A percentile compares a stretch with the other conserved stretches of the same genome.
Evolutionary conservation across 306 rosid species (phyloP).

Genomic region (Cicer pinnatifidum): DNA sequence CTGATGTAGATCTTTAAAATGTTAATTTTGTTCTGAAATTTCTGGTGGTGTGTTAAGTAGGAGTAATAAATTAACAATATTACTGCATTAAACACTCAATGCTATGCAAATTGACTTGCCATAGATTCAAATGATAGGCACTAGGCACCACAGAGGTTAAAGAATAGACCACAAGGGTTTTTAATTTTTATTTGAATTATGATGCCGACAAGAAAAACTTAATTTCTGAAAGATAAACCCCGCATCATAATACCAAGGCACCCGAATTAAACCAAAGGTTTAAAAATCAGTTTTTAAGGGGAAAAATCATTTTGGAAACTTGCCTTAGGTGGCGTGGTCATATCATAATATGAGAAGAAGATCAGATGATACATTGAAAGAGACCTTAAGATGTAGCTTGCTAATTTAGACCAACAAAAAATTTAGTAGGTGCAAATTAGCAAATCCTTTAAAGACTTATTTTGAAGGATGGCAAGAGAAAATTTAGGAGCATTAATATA

Average conservation of each 20-base stretch:
- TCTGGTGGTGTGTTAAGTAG: slow-evolving; percentile 24
- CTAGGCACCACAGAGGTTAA: slow-evolving; percentile 11
- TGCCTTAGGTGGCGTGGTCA: slow-evolving; percentile 1
- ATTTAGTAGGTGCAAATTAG: too few relatives aligned
- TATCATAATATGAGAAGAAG: slow-evolving; percentile 13
- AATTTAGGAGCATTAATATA: slow-evolving; percentile 11
- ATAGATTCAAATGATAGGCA: neutral
- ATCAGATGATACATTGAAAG: slow-evolving; percentile 12
- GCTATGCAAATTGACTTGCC: slow-evolving; percentile 30
- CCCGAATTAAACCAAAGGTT: slow-evolving; percentile 14
- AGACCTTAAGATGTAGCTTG: neutral
- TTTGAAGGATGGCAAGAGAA: neutral
- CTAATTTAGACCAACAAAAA: too few relatives aligned
- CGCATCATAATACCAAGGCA: slow-evolving; percentile 6
- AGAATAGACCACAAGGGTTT: slow-evolving; percentile 4
- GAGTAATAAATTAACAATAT: neutral
- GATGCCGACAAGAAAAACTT: neutral
- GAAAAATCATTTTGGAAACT: slow-evolving; percentile 6
- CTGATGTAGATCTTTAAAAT: slow-evolving; percentile 2
- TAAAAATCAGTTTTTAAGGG: neutral
- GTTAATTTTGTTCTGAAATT: slow-evolving; percentile 8
- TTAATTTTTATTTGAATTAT: slow-evolving; percentile 20
- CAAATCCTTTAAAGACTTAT: too few relatives aligned
- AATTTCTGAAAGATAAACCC: slow-evolving; percentile 8
- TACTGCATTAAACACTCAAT: neutral